These are phyloP conservation scores for Emergomyces orientalis DNA, from an alignment of 2,329 filamentous ascomycete genomes.

Conservation along the genomic window DNA sequence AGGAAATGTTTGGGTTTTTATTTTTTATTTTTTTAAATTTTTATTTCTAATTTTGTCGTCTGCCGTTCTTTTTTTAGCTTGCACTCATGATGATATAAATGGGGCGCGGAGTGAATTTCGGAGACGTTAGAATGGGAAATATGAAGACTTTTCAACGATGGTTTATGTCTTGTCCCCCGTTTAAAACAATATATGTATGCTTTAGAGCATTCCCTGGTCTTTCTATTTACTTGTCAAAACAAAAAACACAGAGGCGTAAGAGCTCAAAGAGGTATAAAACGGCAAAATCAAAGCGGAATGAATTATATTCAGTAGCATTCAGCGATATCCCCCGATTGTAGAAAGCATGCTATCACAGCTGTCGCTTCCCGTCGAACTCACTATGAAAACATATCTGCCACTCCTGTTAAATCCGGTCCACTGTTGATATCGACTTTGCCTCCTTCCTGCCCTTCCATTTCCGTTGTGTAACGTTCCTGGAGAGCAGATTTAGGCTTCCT, in stretches of 20 bases:
- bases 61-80: neutral
- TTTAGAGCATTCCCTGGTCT: neutral
- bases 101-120: neutral
- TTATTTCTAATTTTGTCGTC: neutral
- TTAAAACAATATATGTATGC: neutral
- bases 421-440: conserved; percentile 37
- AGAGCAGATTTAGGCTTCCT: conserved; percentile 36
- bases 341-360: neutral
- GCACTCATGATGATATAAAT: neutral
- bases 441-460: conserved; percentile 35
- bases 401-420: conserved; percentile 43
- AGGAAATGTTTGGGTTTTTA: neutral
- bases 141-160: neutral
- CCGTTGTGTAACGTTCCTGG: conserved; percentile 37
- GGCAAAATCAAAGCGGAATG: neutral
- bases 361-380: neutral
- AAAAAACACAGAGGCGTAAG: neutral
- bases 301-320: neutral
- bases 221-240: neutral
- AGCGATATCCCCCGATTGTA: neutral
- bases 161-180: neutral
- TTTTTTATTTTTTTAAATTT: neutral
- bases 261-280: neutral
- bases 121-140: neutral
- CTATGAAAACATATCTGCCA: conserved; percentile 47